Conservation (phyloP, 2,329 filamentous ascomycete species). For the Sarocladium kiliense region DNA sequence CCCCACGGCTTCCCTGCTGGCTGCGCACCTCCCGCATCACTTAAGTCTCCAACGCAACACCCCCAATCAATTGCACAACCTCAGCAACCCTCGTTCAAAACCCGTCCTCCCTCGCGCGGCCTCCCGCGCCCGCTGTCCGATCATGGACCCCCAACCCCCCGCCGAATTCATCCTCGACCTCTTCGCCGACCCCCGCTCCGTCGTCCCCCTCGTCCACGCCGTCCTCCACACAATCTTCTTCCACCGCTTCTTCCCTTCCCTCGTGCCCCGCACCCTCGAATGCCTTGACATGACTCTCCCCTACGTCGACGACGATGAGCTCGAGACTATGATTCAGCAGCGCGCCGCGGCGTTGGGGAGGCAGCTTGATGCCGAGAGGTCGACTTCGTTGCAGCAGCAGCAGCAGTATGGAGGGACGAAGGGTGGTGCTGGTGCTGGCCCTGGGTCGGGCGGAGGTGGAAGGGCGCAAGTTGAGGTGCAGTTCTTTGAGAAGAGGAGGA, state of each 20-base stretch:
- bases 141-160: constrained; percentile 50
- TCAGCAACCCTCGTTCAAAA: not conserved
- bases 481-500: constrained; percentile 89
- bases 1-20: too few relatives aligned
- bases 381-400: constrained; percentile 19
- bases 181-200: constrained; percentile 83
- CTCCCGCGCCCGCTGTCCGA: not conserved
- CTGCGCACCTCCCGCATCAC: not conserved
- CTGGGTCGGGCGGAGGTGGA: constrained; percentile 46
- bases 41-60: not conserved
- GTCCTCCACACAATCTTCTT: constrained; percentile 98
- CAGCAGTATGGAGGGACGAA: constrained; percentile 4
- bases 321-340: constrained; percentile 91
- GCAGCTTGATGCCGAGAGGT: constrained; percentile 61
- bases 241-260: constrained; percentile 90
- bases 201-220: constrained; percentile 89
- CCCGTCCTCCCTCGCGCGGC: not conserved
- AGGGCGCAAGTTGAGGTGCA: constrained; percentile 79
- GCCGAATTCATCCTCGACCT: constrained; percentile 92
- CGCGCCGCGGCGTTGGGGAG: constrained; percentile 74
- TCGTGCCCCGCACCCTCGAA: constrained; percentile 78
- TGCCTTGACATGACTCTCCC: constrained; percentile 87
- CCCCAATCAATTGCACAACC: not conserved
- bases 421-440: constrained; percentile 12
- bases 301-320: constrained; percentile 81